Percentiles rank a stretch among this genome's conserved stretches.
Evolutionary conservation across 2,329 filamentous ascomycete genomes (phyloP).

Genomic region (Neonectria ditissima): DNA sequence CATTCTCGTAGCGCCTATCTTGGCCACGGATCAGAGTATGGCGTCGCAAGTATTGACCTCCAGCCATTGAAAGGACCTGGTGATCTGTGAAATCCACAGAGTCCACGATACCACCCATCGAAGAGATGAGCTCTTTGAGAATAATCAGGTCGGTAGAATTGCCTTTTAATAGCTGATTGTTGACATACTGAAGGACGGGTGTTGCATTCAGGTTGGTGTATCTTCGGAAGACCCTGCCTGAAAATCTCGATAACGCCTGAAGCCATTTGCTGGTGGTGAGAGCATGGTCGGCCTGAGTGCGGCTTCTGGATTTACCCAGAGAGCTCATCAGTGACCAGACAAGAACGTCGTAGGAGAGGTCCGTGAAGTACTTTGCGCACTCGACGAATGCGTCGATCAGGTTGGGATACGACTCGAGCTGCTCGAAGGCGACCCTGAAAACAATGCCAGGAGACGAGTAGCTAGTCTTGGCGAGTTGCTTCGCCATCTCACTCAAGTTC

Average conservation of each 20-base stretch:
- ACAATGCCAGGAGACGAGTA: slow-evolving; percentile 91
- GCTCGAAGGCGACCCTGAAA: slow-evolving; percentile 87
- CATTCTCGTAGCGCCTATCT: slow-evolving; percentile 83
- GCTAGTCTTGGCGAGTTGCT: slow-evolving; percentile 90
- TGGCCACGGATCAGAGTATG: slow-evolving; percentile 84
- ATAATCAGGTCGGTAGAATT: slow-evolving; percentile 94
- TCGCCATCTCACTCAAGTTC: slow-evolving; percentile 87
- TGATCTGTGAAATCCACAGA: slow-evolving; percentile 89
- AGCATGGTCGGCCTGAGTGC: slow-evolving; percentile 71
- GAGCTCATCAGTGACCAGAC: slow-evolving; percentile 91
- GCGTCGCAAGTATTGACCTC: slow-evolving; percentile 81
- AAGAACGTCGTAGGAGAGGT: slow-evolving; percentile 91
- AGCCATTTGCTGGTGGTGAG: slow-evolving; percentile 91
- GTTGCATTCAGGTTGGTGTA: slow-evolving; percentile 86
- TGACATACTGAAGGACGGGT: slow-evolving; percentile 90
- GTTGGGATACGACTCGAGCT: slow-evolving; percentile 95
- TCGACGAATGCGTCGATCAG: slow-evolving; percentile 95
- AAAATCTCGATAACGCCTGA: slow-evolving; percentile 88
- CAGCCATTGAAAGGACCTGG: slow-evolving; percentile 89
- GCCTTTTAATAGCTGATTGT: slow-evolving; percentile 81
- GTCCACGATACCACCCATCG: slow-evolving; percentile 93
- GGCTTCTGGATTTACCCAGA: slow-evolving; percentile 71
- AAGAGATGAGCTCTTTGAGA: slow-evolving; percentile 87
- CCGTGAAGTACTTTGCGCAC: slow-evolving; percentile 93
- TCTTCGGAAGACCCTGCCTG: slow-evolving; percentile 88